Evolutionary conservation across 75 land plant genomes (phyloP), one percentile per base, ranked within the genome.

Genomic region (Larix kaempferi): DNA sequence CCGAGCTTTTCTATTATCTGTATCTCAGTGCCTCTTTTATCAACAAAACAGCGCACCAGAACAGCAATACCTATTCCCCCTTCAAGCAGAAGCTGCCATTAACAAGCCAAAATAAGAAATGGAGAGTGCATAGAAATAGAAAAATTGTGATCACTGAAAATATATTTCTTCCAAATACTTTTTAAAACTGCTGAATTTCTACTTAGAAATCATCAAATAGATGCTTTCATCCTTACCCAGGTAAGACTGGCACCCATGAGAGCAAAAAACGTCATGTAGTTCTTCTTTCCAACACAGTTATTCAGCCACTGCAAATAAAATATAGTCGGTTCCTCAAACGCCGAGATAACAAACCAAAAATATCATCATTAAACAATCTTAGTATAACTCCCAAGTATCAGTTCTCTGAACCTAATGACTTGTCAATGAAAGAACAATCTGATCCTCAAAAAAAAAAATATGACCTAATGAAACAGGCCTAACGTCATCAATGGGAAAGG

Each of bases 231-330:
- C 29, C 90, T 65, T 85, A 97, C 99, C 99, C 94, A 89, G 15
- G 82, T 27, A 54, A 97, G 92, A 82, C 98, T 92, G 22, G 88
- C 78, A 19, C 92, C 93, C 99, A 97, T 97, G 15, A 97, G 86
- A 61, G 80, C 78, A n/a, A 97, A 80, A 84, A 94, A 97, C 14
- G 98, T 92, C 21, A 83, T 74, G 66, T 97, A 97, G 76, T 97
- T 97, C 78, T 92, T 97, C 79, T 88, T 91, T 57, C 99, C 99
- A 76, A 95, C 93, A 77, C 98, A 95, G 81, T 95, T 93, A 80
- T 95, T 95, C 62, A 95, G 83, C 95, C 98, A 95, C 98, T 95
- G 95, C 84, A 86, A 13, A 55, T 11, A 62, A 75, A 26, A 73
- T 72, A 61, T 21, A 26, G 52, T 15, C 0, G 12, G 23, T 52